A percentile compares a stretch with the other conserved stretches of the same genome.
These are phyloP conservation scores for Diospyros kaki DNA, from an alignment of 148 eudicot genomes.

Conservation along the genomic window DNA sequence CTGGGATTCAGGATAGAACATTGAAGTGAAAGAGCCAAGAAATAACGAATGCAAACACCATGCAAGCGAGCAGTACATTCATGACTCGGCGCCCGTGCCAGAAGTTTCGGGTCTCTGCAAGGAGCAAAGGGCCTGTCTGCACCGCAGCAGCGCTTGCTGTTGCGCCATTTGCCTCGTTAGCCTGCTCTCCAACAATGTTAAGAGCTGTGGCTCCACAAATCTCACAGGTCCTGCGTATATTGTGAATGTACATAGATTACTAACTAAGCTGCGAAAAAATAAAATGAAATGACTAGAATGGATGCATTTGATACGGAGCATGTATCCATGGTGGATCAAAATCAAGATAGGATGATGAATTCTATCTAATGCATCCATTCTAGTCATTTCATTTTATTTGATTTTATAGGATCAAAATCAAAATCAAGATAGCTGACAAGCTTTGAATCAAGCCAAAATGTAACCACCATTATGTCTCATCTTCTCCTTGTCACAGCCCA, in stretches of 20 bases:
- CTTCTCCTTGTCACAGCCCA: too few relatives aligned
- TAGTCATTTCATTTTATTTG: background rate
- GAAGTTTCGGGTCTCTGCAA: conserved; percentile 21
- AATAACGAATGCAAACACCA: conserved; percentile 30
- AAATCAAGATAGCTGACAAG: background rate
- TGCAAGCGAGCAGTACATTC: conserved; percentile 30
- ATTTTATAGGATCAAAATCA: too few relatives aligned
- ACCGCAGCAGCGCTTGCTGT: conserved; percentile 9
- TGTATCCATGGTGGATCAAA: background rate
- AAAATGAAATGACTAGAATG: background rate
- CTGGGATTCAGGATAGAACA: conserved; percentile 12
- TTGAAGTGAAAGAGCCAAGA: conserved; percentile 36
- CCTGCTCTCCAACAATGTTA: conserved; percentile 28
- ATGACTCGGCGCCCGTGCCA: conserved; percentile 38
- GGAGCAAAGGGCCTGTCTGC: conserved; percentile 5
- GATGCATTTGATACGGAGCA: background rate
- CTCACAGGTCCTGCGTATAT: conserved; percentile 38
- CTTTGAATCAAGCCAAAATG: too few relatives aligned
- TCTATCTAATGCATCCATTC: background rate
- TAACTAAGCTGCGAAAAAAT: background rate
- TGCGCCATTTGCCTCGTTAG: conserved; percentile 9
- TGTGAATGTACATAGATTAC: background rate
- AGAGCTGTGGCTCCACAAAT: conserved; percentile 38
- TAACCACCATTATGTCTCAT: too few relatives aligned
- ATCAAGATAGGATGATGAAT: background rate